A percentile compares a stretch with the other conserved stretches of the same genome.
These are phyloP conservation scores for Trichoderma breve DNA, from an alignment of 2,329 filamentous ascomycete species.

Conservation along the genomic window DNA sequence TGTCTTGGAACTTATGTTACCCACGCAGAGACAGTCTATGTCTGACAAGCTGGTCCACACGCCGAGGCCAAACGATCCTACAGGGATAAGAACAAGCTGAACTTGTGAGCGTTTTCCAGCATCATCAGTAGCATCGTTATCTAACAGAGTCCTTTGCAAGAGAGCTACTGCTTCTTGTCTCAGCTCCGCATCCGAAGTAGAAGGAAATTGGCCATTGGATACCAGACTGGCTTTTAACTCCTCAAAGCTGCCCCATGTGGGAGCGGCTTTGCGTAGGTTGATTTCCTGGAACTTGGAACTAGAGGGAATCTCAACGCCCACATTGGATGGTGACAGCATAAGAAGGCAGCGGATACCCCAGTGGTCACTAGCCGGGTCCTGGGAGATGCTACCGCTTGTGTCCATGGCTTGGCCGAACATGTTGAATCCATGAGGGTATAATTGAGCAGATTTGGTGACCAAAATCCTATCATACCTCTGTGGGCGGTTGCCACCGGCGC, in stretches of 20 bases:
- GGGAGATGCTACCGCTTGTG: background rate
- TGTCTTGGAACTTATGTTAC: conserved; percentile 56
- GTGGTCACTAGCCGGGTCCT: conserved; percentile 51
- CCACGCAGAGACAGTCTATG: conserved; percentile 65
- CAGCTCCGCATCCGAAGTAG: conserved; percentile 39
- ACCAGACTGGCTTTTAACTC: conserved; percentile 40
- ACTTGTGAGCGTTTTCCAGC: conserved; percentile 25
- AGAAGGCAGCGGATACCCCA: conserved; percentile 54
- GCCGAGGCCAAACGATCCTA: conserved; percentile 65
- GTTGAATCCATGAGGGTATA: conserved; percentile 46
- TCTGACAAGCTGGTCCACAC: conserved; percentile 62
- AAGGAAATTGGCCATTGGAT: conserved; percentile 45
- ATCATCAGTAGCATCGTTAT: conserved; percentile 28
- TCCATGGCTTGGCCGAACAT: conserved; percentile 48
- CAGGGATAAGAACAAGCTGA: conserved; percentile 53
- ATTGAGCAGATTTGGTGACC: conserved; percentile 43
- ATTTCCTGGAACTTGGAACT: conserved; percentile 26
- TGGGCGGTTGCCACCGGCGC: conserved; percentile 51
- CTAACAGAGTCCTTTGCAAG: conserved; percentile 43
- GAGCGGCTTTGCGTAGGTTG: conserved; percentile 30
- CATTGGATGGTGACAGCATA: background rate
- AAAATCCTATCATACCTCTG: conserved; percentile 66
- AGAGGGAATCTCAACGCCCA: background rate
- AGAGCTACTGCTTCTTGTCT: conserved; percentile 46
- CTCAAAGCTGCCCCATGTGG: conserved; percentile 32